Percentiles rank a stretch among this genome's conserved stretches.
These are phyloP conservation scores for Mycosarcoma mackinlayi DNA, from an alignment of 1,284 basidiomycete genomes.

Conservation along the genomic window DNA sequence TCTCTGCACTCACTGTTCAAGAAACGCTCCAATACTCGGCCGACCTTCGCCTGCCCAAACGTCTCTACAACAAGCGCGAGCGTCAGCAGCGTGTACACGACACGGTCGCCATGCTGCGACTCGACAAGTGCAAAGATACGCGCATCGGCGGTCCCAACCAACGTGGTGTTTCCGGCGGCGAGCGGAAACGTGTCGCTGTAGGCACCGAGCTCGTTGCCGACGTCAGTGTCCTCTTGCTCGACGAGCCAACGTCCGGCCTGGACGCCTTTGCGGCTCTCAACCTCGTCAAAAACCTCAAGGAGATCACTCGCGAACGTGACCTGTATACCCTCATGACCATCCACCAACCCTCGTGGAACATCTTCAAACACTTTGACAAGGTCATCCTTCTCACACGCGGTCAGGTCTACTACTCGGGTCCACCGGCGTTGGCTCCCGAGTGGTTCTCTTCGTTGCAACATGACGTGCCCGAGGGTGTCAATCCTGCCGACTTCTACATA, in stretches of 20 bases:
- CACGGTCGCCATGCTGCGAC: slow-evolving; percentile 50
- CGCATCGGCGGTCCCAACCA: slow-evolving; percentile 45
- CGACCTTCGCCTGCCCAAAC: slow-evolving; percentile 44
- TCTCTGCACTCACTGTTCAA: slow-evolving; percentile 48
- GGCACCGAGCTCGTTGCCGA: slow-evolving; percentile 47
- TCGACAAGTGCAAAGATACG: slow-evolving; percentile 50
- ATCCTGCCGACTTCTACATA: slow-evolving; percentile 51
- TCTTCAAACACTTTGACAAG: slow-evolving; percentile 52
- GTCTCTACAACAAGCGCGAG: slow-evolving; percentile 36
- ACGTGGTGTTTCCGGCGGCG: slow-evolving; percentile 57
- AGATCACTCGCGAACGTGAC: slow-evolving; percentile 38
- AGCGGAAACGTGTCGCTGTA: slow-evolving; percentile 52
- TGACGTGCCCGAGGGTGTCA: slow-evolving; percentile 40
- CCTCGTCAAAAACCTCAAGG: slow-evolving; percentile 49
- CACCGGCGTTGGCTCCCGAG: slow-evolving; percentile 32
- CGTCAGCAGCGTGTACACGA: slow-evolving; percentile 50
- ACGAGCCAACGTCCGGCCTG: slow-evolving; percentile 55
- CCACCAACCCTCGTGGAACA: slow-evolving; percentile 58
- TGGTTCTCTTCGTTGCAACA: slow-evolving; percentile 42
- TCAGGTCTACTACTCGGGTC: slow-evolving; percentile 48
- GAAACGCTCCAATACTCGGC: slow-evolving; percentile 56
- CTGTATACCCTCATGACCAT: slow-evolving; percentile 52
- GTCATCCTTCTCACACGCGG: slow-evolving; percentile 52
- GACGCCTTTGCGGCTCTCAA: slow-evolving; percentile 50
- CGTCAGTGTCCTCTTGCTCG: slow-evolving; percentile 49